A percentile compares a stretch with the other conserved stretches of the same genome.
phyloP scores from a whole-genome alignment of 2,329 filamentous ascomycete species.

The Drechmeria coniospora region DNA sequence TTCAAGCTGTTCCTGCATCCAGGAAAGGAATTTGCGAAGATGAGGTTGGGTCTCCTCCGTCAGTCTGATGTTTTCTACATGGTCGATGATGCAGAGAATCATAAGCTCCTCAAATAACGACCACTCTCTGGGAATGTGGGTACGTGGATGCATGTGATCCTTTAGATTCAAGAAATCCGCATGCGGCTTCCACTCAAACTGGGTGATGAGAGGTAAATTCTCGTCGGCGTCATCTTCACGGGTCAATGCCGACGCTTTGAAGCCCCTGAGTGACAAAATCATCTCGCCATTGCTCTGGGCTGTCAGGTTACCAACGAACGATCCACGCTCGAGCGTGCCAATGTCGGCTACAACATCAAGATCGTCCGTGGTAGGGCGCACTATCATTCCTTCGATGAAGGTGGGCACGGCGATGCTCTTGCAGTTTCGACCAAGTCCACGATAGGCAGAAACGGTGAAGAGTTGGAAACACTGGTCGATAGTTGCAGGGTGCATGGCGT shows the following conservation, averaged over 20 bases:
- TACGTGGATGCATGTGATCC: conserved; percentile 8
- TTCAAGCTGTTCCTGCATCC: conserved; percentile 2
- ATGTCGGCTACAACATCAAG: conserved; percentile 1
- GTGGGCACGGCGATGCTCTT: conserved; percentile 4
- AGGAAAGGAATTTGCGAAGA: conserved; percentile 6
- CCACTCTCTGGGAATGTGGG: conserved; percentile 4
- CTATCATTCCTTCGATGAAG: conserved; percentile 2
- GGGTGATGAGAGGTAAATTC: conserved; percentile 12
- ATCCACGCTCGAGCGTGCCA: background rate
- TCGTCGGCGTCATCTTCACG: conserved; percentile 5
- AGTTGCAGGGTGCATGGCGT: conserved; percentile 20
- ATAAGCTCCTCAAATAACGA: conserved; percentile 14
- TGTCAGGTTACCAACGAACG: conserved; percentile 1
- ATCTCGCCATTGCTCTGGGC: background rate
- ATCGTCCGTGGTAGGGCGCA: background rate
- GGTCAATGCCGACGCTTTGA: conserved; percentile 2
- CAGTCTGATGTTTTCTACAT: conserved; percentile 1
- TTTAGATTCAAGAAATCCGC: conserved; percentile 14
- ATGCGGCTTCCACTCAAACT: conserved; percentile 15
- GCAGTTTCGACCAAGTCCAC: conserved; percentile 10
- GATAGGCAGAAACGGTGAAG: conserved; percentile 10
- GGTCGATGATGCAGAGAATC: conserved; percentile 6
- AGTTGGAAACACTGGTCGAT: conserved; percentile 20
- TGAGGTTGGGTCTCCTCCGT: conserved; percentile 1
- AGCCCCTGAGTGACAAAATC: conserved; percentile 2